Conservation (phyloP, 1,284 basidiomycete species). For the Pyrrhoderma lamaoense region DNA sequence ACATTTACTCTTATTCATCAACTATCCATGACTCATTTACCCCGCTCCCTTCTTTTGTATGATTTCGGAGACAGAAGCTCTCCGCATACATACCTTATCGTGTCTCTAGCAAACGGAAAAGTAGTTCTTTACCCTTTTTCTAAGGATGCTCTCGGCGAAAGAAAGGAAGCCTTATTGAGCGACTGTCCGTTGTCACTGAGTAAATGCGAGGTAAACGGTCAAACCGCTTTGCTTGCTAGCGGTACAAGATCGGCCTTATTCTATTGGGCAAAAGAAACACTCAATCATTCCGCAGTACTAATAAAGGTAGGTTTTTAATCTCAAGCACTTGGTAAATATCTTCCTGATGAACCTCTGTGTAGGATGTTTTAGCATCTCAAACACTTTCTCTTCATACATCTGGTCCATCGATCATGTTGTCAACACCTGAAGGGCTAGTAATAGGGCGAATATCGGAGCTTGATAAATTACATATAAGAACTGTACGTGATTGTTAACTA, state of each 20-base stretch:
- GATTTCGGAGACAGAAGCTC: constrained; percentile 46
- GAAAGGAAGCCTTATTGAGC: constrained; percentile 63
- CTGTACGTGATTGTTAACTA: constrained; percentile 40
- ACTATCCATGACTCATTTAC: constrained; percentile 46
- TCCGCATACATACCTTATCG: constrained; percentile 51
- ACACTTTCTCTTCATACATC: constrained; percentile 42
- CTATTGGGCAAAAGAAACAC: constrained; percentile 58
- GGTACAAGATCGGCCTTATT: constrained; percentile 57
- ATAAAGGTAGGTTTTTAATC: constrained; percentile 50
- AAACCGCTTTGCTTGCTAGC: constrained; percentile 53
- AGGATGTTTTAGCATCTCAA: constrained; percentile 58
- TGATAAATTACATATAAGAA: constrained; percentile 76
- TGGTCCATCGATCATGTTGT: constrained; percentile 50
- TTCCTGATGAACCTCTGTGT: neutral
- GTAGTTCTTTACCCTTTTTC: constrained; percentile 54
- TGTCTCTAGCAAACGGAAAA: constrained; percentile 76
- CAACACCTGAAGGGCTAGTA: constrained; percentile 46
- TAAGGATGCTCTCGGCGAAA: constrained; percentile 40
- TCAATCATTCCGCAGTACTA: constrained; percentile 66
- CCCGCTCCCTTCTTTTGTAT: constrained; percentile 65
- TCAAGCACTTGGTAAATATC: neutral
- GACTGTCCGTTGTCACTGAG: constrained; percentile 57
- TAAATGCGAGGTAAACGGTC: constrained; percentile 42
- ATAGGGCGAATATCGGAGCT: constrained; percentile 64
- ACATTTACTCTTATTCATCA: constrained; percentile 36